Evolutionary conservation across 306 rosid species (phyloP).

Genomic region (Dalbergia cochinchinensis): DNA sequence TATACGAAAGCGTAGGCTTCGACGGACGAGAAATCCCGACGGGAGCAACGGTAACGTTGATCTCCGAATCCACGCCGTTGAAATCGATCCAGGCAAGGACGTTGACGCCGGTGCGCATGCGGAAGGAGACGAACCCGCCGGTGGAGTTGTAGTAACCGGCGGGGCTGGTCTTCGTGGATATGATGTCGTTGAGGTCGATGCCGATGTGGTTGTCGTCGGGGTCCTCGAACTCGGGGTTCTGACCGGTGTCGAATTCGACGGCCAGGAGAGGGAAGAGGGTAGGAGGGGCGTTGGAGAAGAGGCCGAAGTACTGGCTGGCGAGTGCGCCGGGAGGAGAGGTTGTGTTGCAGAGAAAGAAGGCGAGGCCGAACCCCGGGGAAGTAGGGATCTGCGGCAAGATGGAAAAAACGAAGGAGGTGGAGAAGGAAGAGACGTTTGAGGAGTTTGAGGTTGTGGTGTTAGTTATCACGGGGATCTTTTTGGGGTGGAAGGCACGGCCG

Average conservation of each 20-base stretch:
- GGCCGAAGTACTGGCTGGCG: slow-evolving; percentile 87
- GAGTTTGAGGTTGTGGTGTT: slow-evolving; percentile 43
- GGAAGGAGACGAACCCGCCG: slow-evolving; percentile 64
- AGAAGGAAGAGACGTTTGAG: slow-evolving; percentile 63
- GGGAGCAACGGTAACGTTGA: slow-evolving; percentile 82
- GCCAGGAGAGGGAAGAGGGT: slow-evolving; percentile 68
- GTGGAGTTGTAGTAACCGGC: slow-evolving; percentile 75
- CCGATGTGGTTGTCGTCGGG: slow-evolving; percentile 82
- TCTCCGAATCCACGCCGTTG: slow-evolving; percentile 55
- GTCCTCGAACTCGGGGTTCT: slow-evolving; percentile 84
- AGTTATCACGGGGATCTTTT: slow-evolving; percentile 42
- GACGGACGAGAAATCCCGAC: slow-evolving; percentile 61
- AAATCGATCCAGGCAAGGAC: slow-evolving; percentile 87
- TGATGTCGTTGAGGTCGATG: slow-evolving; percentile 68
- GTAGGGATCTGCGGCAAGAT: slow-evolving; percentile 62
- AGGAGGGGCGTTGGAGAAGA: slow-evolving; percentile 68
- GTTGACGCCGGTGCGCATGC: slow-evolving; percentile 72
- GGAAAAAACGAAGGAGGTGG: slow-evolving; percentile 89
- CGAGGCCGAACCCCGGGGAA: slow-evolving; percentile 87
- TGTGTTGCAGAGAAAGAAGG: slow-evolving; percentile 73
- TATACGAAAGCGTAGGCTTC: slow-evolving; percentile 62
- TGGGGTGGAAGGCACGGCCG: slow-evolving; percentile 73
- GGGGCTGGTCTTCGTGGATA: not conserved
- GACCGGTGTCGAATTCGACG: slow-evolving; percentile 87
- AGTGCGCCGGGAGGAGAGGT: slow-evolving; percentile 78